Evolutionary conservation across 192 early-diverging fungal genomes (phyloP).

Genomic region (Backusella liffmaniae): DNA sequence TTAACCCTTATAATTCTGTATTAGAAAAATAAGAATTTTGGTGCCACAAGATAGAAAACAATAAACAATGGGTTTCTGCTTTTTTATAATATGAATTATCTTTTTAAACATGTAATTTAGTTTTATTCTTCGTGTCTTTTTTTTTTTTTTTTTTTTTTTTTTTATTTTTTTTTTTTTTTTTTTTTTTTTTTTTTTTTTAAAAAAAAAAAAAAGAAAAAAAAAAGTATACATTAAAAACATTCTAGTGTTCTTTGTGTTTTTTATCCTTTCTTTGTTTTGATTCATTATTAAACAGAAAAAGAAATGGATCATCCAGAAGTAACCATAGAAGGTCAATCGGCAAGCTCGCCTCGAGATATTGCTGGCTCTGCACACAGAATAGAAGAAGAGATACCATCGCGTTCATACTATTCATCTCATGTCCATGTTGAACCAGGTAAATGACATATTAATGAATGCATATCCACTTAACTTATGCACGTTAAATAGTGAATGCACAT

Average conservation of each 20-base stretch:
- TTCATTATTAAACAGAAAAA: background rate
- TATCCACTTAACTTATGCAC: background rate
- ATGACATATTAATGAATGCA: background rate
- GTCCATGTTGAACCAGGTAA: slow-evolving; percentile 26
- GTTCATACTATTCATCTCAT: slow-evolving; percentile 40
- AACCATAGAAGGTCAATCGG: background rate
- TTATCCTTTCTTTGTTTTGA: background rate
- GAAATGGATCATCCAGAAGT: background rate
- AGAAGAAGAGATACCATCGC: slow-evolving; percentile 31
- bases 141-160: background rate
- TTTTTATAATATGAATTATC: background rate
- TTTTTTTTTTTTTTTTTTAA: background rate
- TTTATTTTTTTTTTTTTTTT: background rate
- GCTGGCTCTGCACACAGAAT: background rate
- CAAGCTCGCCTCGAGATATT: slow-evolving; percentile 18
- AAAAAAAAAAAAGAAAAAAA: background rate
- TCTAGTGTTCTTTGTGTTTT: background rate
- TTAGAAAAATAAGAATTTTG: background rate
- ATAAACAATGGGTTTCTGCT: background rate
- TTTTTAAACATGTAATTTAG: background rate
- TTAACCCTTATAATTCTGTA: background rate
- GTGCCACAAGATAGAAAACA: background rate
- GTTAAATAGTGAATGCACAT: slow-evolving; percentile 12
- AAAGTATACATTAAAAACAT: background rate
- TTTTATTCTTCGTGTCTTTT: background rate